Evolutionary conservation across 2,329 filamentous ascomycete species (phyloP).

Genomic region (Alternaria longipes): DNA sequence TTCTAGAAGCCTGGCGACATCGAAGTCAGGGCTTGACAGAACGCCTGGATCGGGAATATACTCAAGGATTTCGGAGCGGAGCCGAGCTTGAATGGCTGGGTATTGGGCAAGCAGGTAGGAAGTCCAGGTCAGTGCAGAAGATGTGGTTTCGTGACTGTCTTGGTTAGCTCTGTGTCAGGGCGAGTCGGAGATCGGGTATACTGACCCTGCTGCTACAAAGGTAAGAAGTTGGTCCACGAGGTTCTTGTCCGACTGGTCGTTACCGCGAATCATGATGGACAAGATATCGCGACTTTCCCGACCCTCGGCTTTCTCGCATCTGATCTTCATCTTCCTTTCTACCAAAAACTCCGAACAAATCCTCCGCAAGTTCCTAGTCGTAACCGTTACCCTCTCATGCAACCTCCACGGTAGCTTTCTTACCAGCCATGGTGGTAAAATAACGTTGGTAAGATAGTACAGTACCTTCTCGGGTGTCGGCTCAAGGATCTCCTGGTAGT

Average conservation of each 20-base stretch:
- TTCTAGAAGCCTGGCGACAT: conserved; percentile 53
- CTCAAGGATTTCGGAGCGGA: conserved; percentile 73
- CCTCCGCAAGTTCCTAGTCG: conserved; percentile 48
- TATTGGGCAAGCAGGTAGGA: conserved; percentile 73
- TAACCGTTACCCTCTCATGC: conserved; percentile 53
- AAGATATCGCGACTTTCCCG: conserved; percentile 54
- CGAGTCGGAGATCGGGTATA: neutral
- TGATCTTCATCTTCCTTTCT: conserved; percentile 57
- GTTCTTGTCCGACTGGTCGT: conserved; percentile 62
- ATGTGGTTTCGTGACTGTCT: conserved; percentile 75
- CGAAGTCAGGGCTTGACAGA: conserved; percentile 25
- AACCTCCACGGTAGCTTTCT: conserved; percentile 58
- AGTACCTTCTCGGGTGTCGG: conserved; percentile 59
- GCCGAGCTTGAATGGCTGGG: conserved; percentile 69
- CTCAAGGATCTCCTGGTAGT: conserved; percentile 56
- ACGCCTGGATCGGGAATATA: conserved; percentile 61
- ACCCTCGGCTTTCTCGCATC: conserved; percentile 38
- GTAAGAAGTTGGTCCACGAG: conserved; percentile 66
- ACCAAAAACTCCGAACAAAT: conserved; percentile 59
- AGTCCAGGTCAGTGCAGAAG: conserved; percentile 78
- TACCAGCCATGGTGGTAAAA: conserved; percentile 52
- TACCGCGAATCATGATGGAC: conserved; percentile 61
- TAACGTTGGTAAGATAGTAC: conserved; percentile 54
- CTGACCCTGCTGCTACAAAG: conserved; percentile 64
- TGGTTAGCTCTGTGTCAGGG: neutral